Percentiles rank a stretch among this genome's conserved stretches.
These are phyloP conservation scores for Calonectria crousiana DNA, from an alignment of 2,329 filamentous ascomycete genomes.

Conservation along the genomic window DNA sequence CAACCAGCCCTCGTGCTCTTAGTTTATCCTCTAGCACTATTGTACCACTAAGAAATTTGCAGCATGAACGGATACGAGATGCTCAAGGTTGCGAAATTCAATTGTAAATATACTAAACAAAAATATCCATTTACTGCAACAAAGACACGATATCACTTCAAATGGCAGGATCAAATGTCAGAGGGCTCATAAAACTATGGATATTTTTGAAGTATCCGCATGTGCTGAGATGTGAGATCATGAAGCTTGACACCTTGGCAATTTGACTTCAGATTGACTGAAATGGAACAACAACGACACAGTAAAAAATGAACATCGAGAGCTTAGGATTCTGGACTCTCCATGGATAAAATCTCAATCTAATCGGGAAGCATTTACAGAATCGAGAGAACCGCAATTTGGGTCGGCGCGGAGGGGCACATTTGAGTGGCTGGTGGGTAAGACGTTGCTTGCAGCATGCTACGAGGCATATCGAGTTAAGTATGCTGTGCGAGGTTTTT, in stretches of 20 bases:
- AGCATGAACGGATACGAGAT: not conserved
- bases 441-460: too few relatives aligned
- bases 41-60: not conserved
- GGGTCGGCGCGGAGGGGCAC: too few relatives aligned
- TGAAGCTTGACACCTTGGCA: not conserved
- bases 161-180: not conserved
- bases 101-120: not conserved
- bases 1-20: slow-evolving; percentile 42
- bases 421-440: too few relatives aligned
- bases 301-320: too few relatives aligned
- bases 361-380: too few relatives aligned
- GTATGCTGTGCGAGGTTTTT: too few relatives aligned
- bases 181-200: not conserved
- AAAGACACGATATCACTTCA: not conserved
- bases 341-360: too few relatives aligned
- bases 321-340: too few relatives aligned
- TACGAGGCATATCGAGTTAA: too few relatives aligned
- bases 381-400: too few relatives aligned
- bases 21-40: not conserved
- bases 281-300: too few relatives aligned
- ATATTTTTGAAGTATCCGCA: not conserved
- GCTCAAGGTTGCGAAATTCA: not conserved
- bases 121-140: not conserved
- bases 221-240: not conserved
- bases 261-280: too few relatives aligned